phyloP scores from a whole-genome alignment of 2,329 filamentous ascomycete species.

The Arthrinium puccinioides region DNA sequence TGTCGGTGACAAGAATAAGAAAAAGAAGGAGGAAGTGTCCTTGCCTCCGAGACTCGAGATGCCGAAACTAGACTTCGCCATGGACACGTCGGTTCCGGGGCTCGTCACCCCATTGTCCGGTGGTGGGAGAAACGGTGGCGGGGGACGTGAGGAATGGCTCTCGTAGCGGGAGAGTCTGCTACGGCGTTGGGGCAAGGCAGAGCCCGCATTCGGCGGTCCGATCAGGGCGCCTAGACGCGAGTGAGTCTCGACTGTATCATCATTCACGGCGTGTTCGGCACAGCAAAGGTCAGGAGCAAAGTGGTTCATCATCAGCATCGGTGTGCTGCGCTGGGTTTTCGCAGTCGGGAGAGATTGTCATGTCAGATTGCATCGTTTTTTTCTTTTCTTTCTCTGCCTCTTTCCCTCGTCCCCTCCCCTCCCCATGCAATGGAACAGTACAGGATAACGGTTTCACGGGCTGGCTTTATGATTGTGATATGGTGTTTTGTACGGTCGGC shows the following conservation, averaged over 20 bases:
- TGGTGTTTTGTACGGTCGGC: too few relatives aligned
- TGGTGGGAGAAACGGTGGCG: constrained; percentile 3
- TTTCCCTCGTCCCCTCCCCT: too few relatives aligned
- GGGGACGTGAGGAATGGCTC: constrained; percentile 20
- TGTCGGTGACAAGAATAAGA: constrained; percentile 22
- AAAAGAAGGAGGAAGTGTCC: constrained; percentile 41
- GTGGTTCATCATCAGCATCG: too few relatives aligned
- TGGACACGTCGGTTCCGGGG: constrained; percentile 17
- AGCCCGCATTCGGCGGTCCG: constrained; percentile 2
- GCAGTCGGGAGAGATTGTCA: too few relatives aligned
- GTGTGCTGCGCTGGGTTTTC: too few relatives aligned
- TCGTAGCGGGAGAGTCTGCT: constrained; percentile 16
- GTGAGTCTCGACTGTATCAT: background rate
- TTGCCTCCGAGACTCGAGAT: constrained; percentile 56
- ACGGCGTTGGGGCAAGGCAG: constrained; percentile 6
- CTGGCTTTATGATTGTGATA: too few relatives aligned
- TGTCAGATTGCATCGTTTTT: too few relatives aligned
- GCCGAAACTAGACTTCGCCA: constrained; percentile 45
- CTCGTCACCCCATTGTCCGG: constrained; percentile 10
- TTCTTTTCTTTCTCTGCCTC: too few relatives aligned
- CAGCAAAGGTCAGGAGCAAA: too few relatives aligned
- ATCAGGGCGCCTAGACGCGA: constrained; percentile 3
- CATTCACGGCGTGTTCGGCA: too few relatives aligned
- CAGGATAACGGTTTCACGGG: too few relatives aligned
- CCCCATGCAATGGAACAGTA: too few relatives aligned